These are phyloP conservation scores for Trichoderma atrobrunneum DNA, from an alignment of 2,329 filamentous ascomycete species.

Conservation along the genomic window DNA sequence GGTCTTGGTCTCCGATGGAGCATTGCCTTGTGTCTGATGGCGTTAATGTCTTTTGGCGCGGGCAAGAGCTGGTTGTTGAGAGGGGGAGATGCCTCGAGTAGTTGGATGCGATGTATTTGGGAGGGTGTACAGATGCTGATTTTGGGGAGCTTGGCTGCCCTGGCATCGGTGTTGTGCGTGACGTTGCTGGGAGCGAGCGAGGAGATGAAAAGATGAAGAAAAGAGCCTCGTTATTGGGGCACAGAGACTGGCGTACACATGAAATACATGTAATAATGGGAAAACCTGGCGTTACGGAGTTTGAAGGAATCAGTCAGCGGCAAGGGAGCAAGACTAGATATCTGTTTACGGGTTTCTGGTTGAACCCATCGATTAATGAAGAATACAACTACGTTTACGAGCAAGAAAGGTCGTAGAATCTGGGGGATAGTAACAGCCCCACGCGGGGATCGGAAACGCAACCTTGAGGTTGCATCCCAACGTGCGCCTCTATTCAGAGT, in stretches of 20 bases:
- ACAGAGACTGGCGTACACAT: not conserved
- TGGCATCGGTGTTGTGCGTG: constrained; percentile 32
- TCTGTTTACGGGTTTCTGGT: not conserved
- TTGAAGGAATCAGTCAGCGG: not conserved
- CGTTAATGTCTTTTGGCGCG: constrained; percentile 56
- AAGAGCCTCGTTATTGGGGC: not conserved
- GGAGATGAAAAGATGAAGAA: not conserved
- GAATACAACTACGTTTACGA: not conserved
- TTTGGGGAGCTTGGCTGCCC: constrained; percentile 34
- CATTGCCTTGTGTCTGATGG: constrained; percentile 51
- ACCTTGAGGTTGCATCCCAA: constrained; percentile 45
- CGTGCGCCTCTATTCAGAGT: constrained; percentile 49
- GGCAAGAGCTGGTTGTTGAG: constrained; percentile 47
- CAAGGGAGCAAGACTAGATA: not conserved
- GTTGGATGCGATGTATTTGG: constrained; percentile 26
- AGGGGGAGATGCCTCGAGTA: constrained; percentile 10
- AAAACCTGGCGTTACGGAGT: not conserved
- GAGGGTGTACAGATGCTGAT: constrained; percentile 37
- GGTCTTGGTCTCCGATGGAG: constrained; percentile 50
- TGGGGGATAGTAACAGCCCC: constrained; percentile 38
- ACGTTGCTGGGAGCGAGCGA: constrained; percentile 24
- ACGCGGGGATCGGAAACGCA: constrained; percentile 52
- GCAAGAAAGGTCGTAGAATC: not conserved
- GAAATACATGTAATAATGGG: not conserved
- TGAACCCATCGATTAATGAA: not conserved